Base-by-base conservation (phyloP, 768 basidiomycete genomes). In the Tulasnella sp. region DNA sequence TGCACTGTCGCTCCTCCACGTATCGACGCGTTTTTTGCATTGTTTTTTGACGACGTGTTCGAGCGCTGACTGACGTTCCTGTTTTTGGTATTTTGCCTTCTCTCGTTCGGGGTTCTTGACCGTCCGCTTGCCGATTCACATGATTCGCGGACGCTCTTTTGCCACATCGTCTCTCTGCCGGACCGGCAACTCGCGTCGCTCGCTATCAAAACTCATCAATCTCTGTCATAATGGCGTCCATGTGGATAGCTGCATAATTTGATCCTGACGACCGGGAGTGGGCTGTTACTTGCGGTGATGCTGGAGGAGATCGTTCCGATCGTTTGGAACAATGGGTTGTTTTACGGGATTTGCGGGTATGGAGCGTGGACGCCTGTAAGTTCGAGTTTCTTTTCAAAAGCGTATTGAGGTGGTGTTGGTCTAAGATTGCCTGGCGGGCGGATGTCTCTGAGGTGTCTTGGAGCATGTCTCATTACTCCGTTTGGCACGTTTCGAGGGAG, bases 281-380 rank as follows among this genome's bases (percentile, higher is more conserved):
- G 77, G n/a, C 70, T 97, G 39, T 75, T 99, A 27, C 80, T 99
- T 37, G 74, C 73, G n/a, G 75, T 96, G 31, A 93, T 96, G 80
- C 68, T 87, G 31, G 93, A 98, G 70, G 93, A 97, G 71, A 84
- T 96, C 45, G 51, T 84, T 7, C 94, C 92, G 19, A 79, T 88
- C 63, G 72, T 80, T 65, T 80, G 77, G 74, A 80, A 80, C 49
- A 72, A 83, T 49, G 84, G 86, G 42, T 58, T 82, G 31, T 90
- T 83, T 72, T 73, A 79, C 66, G 81, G 83, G 34, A 81, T 98
- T 62, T 99, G 96, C 70, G 69, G 77, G 58, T 73, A 75, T 25
- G 65, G 70, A 2, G 81, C 91, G 54, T 99, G 90, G 90, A 93
- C 94, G 39, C 75, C 82, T 62, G 93, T 94, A 65, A 66, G 86